Evolutionary conservation across 2,329 filamentous ascomycete species (phyloP).

Genomic region (Paraphoma chrysanthemicola): DNA sequence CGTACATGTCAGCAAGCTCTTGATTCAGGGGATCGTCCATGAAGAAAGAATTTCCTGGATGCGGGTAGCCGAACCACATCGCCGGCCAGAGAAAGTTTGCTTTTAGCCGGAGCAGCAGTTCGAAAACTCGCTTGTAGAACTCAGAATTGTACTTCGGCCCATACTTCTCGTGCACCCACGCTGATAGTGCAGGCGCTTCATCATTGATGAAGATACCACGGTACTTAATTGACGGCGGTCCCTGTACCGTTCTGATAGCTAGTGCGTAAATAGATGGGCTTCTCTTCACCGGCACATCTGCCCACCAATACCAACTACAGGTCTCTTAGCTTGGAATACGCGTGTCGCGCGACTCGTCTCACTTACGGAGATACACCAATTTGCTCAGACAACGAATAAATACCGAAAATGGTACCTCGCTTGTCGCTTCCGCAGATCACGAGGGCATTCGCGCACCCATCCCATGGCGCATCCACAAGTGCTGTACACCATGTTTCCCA

Average conservation of each 20-base stretch:
- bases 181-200: conserved; percentile 67
- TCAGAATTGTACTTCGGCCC: conserved; percentile 33
- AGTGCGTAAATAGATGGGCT: neutral
- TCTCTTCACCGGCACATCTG: conserved; percentile 1
- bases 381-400: conserved; percentile 73
- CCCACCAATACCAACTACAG: conserved; percentile 59
- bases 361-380: conserved; percentile 67
- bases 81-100: conserved; percentile 30
- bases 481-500: conserved; percentile 72
- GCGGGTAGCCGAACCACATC: conserved; percentile 25
- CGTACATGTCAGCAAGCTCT: conserved; percentile 21
- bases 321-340: neutral
- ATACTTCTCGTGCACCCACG: conserved; percentile 63
- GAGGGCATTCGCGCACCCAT: conserved; percentile 52
- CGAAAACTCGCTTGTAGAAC: conserved; percentile 16
- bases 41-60: conserved; percentile 24
- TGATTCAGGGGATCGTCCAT: conserved; percentile 23
- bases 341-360: neutral
- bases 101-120: conserved; percentile 11
- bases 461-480: conserved; percentile 57
- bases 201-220: conserved; percentile 72
- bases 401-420: conserved; percentile 69
- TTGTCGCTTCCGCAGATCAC: conserved; percentile 70
- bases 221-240: conserved; percentile 67
- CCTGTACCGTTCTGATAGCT: conserved; percentile 43